These are phyloP conservation scores for Cyanodermella asteris DNA, from an alignment of 2,329 filamentous ascomycete species.

Conservation along the genomic window DNA sequence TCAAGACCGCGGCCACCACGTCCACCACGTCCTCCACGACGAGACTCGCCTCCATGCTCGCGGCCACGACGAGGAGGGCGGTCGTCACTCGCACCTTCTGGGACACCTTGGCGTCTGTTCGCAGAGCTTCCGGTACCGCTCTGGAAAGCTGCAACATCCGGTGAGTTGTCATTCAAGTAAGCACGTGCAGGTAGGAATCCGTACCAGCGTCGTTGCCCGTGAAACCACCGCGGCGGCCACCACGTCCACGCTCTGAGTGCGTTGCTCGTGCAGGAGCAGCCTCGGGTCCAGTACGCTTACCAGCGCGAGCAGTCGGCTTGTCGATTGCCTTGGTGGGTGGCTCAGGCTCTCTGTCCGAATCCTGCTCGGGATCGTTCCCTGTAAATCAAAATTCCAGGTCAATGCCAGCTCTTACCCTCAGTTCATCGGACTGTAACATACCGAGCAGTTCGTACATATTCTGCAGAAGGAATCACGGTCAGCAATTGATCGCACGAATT, in stretches of 20 bases:
- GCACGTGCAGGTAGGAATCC: conserved; percentile 17
- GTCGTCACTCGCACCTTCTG: conserved; percentile 11
- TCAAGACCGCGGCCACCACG: conserved; percentile 32
- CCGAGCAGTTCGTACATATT: conserved; percentile 98
- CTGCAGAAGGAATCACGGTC: conserved; percentile 30
- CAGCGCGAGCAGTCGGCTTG: conserved; percentile 53
- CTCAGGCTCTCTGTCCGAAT: conserved; percentile 51
- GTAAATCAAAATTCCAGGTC: no score
- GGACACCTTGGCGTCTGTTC: no score
- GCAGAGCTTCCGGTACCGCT: conserved; percentile 63
- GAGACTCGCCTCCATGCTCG: conserved; percentile 25
- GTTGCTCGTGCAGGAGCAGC: conserved; percentile 34
- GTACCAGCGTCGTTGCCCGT: conserved; percentile 73
- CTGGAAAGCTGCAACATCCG: conserved; percentile 47
- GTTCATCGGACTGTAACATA: conserved; percentile 24
- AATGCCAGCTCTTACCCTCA: neutral
- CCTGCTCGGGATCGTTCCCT: conserved; percentile 50
- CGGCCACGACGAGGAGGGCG: conserved; percentile 24
- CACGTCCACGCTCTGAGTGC: conserved; percentile 20
- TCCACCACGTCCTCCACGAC: conserved; percentile 37
- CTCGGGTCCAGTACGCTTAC: conserved; percentile 71
- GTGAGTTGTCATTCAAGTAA: conserved; percentile 7
- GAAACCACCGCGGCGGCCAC: conserved; percentile 34
- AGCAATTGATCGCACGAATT: conserved; percentile 11
- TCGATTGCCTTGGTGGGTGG: conserved; percentile 77